Percentiles rank a stretch among this genome's conserved stretches.
phyloP scores from a whole-genome alignment of 768 basidiomycete species.

The Boletus barrowsii region DNA sequence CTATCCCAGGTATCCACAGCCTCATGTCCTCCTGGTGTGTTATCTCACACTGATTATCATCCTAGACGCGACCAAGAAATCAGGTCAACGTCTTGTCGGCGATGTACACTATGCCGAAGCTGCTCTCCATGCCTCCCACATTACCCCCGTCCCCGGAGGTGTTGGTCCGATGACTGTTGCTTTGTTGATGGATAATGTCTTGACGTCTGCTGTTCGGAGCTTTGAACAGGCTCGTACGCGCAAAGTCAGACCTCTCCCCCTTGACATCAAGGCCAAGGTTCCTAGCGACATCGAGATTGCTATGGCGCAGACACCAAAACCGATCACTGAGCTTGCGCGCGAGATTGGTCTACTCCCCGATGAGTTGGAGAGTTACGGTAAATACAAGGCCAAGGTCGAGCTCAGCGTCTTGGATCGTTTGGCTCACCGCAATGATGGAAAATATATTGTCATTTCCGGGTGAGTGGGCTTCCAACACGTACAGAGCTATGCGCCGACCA shows the following conservation, averaged over 20 bases:
- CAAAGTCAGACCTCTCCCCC: conserved; percentile 73
- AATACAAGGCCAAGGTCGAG: conserved; percentile 97
- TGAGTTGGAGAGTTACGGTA: conserved; percentile 92
- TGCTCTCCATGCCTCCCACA: conserved; percentile 74
- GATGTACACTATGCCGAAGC: conserved; percentile 89
- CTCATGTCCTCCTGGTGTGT: neutral
- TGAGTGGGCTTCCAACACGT: conserved; percentile 31
- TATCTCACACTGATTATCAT: neutral
- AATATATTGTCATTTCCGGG: conserved; percentile 96
- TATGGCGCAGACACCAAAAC: conserved; percentile 91
- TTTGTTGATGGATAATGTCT: conserved; percentile 93
- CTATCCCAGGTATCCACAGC: conserved; percentile 66
- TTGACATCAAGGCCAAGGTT: conserved; percentile 80
- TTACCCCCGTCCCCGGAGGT: conserved; percentile 98
- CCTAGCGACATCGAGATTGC: conserved; percentile 97
- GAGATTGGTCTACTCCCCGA: conserved; percentile 86
- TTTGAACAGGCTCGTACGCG: conserved; percentile 67
- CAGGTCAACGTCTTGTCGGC: conserved; percentile 92
- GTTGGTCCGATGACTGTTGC: conserved; percentile 99
- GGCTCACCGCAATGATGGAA: conserved; percentile 82
- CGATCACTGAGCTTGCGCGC: conserved; percentile 72
- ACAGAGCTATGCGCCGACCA: neutral
- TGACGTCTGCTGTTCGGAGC: conserved; percentile 76
- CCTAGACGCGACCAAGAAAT: conserved; percentile 85
- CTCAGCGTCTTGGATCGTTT: conserved; percentile 83